Conservation (phyloP, 495 filamentous ascomycete species). For the Neurospora africana region DNA sequence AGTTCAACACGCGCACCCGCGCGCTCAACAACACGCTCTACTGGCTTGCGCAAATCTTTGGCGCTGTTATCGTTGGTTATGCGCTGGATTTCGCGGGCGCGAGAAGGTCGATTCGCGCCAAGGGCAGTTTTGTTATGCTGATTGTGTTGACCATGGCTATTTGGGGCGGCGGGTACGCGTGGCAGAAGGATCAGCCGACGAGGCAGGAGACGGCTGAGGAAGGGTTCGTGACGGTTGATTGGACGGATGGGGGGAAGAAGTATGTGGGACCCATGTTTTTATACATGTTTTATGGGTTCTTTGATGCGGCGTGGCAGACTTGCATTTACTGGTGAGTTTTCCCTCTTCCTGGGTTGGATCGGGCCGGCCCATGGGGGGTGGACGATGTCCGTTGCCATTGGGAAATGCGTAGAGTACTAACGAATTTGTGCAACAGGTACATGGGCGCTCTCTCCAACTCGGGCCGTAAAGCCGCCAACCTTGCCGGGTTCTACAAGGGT, state of each 20-base stretch:
- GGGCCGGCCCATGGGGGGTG: too few relatives aligned
- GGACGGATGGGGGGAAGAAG: slow-evolving; percentile 40
- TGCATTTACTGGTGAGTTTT: slow-evolving; percentile 70
- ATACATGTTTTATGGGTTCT: slow-evolving; percentile 91
- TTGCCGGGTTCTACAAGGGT: slow-evolving; percentile 91
- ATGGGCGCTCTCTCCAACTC: slow-evolving; percentile 93
- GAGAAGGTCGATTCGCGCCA: slow-evolving; percentile 65
- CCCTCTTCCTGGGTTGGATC: not conserved
- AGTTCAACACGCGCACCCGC: slow-evolving; percentile 74
- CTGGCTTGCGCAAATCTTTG: slow-evolving; percentile 81
- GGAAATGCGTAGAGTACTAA: too few relatives aligned
- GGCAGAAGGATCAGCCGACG: slow-evolving; percentile 49
- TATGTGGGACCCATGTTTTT: slow-evolving; percentile 81
- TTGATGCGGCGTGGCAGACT: slow-evolving; percentile 79
- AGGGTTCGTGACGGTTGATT: slow-evolving; percentile 44
- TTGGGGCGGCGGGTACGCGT: slow-evolving; percentile 84
- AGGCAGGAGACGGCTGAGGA: slow-evolving; percentile 33
- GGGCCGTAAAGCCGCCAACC: slow-evolving; percentile 81
- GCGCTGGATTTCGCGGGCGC: slow-evolving; percentile 56
- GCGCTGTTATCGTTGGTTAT: slow-evolving; percentile 67
- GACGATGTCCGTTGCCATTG: not conserved
- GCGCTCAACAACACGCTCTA: slow-evolving; percentile 79
- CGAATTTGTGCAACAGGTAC: slow-evolving; percentile 41
- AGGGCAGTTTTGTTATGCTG: slow-evolving; percentile 53
- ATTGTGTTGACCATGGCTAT: slow-evolving; percentile 67